A percentile compares a stretch with the other conserved stretches of the same genome.
Conservation (phyloP, 106 monocot species). For the Amphibolis antarctica region DNA sequence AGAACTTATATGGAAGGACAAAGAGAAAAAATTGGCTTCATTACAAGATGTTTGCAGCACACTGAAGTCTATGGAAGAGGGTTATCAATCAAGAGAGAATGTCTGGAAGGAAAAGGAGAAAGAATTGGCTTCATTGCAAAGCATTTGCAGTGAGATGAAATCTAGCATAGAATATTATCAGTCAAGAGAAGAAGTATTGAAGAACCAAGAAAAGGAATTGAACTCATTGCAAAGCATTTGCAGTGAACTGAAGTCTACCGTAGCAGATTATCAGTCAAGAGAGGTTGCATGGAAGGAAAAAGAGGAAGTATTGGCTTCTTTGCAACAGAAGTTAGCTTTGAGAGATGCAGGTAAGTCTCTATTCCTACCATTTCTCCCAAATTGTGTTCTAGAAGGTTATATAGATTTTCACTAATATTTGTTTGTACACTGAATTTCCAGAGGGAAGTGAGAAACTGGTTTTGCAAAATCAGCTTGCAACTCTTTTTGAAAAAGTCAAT, state of each 20-base stretch:
- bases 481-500: conserved; percentile 53
- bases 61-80: too few species aligned
- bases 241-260: conserved; percentile 37
- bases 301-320: conserved; percentile 37
- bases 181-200: conserved; percentile 26
- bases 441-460: conserved; percentile 19
- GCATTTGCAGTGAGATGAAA: conserved; percentile 37
- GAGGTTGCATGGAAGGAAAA: conserved; percentile 27
- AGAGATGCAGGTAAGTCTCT: conserved; percentile 42
- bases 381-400: conserved; percentile 2
- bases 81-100: too few species aligned
- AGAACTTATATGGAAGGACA: too few species aligned
- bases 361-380: conserved; percentile 1
- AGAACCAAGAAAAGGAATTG: conserved; percentile 42
- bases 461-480: conserved; percentile 33
- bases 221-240: conserved; percentile 28
- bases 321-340: conserved; percentile 22
- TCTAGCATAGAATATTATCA: conserved; percentile 38
- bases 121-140: conserved; percentile 17
- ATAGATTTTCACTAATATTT: background rate
- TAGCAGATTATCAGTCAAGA: conserved; percentile 42
- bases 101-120: too few species aligned
- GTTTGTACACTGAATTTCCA: conserved; percentile 18
- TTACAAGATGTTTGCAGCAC: too few species aligned
- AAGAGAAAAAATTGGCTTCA: too few species aligned